Evolutionary conservation across 371 early-diverging fungal genomes (phyloP), one percentile per base, ranked within the genome.

Genomic region (Mucor sp.): DNA sequence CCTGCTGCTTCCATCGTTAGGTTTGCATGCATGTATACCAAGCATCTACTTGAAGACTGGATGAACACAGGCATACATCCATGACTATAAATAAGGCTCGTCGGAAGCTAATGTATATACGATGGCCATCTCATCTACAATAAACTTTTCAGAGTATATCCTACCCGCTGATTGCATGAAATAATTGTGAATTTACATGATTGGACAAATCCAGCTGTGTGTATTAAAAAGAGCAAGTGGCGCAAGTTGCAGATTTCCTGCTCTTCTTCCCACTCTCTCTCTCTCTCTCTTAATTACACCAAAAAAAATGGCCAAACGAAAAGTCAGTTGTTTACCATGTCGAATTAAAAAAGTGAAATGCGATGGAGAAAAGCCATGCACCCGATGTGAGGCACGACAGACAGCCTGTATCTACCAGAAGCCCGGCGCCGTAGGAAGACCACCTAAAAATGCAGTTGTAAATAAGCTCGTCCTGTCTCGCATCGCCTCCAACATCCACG

Each of bases 391-490:
- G 17, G 12, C 21, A 9, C 63, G 60, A 63, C 28, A 66, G 17
- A 56, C 28, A 14, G 19, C 55, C n/a, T 77, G 77, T 25, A 44
- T 66, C 1, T 77, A 74, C 58, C 63, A 66, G 7, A 64, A 62
- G 32, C 71, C 74, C 15, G 68, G 67, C 6, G 56, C 68, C 21
- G 71, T 71, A 21, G 77, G 77, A 28, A 66, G 77, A 28, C 77
- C 77, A 15, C 74, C 77, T 1, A 77, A 77, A 43, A 77, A 77
- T 30, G 77, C 74, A 23, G 72, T 77, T 17, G 65, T 77, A 0
- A 77, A 77, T 61, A 74, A 77, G 41, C 62, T 77, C 15, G 72
- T 74, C 1, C 35, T 66, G 11, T 55, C 60, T 30, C 43, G 43
- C 23, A 43, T 47, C 17, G 12, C 41, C 30, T 43, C 44, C 32